Evolutionary conservation across 2,329 filamentous ascomycete genomes (phyloP).

Genomic region (Rhexocercosporidium sp.): DNA sequence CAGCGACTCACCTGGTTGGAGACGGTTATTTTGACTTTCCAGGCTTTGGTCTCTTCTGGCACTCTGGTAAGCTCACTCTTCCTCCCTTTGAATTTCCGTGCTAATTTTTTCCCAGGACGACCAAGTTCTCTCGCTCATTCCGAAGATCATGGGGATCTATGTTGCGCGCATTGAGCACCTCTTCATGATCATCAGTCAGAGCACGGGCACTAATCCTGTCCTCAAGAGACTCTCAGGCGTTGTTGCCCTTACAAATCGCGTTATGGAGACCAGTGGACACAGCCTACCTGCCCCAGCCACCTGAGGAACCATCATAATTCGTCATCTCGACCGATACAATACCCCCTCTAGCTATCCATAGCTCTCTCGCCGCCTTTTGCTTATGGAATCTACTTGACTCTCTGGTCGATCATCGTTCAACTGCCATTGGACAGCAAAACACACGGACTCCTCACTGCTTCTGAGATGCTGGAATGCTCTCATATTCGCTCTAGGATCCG

Average conservation of each 20-base stretch:
- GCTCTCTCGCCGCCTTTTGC: conserved; percentile 26
- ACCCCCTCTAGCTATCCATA: conserved; percentile 14
- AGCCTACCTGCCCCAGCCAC: conserved; percentile 13
- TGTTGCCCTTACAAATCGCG: conserved; percentile 42
- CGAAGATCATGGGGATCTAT: conserved; percentile 61
- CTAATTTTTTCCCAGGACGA: conserved; percentile 51
- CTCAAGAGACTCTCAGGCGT: conserved; percentile 55
- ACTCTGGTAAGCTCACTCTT: conserved; percentile 41
- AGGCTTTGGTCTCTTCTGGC: conserved; percentile 37
- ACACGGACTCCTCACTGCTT: conserved; percentile 22
- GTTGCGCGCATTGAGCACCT: conserved; percentile 58
- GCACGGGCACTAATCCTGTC: conserved; percentile 53
- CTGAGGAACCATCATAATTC: conserved; percentile 7
- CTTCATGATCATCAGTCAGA: conserved; percentile 55
- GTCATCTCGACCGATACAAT: conserved; percentile 7
- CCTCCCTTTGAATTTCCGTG: not conserved
- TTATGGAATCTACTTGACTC: conserved; percentile 32
- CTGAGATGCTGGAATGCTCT: conserved; percentile 43
- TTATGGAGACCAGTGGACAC: conserved; percentile 35
- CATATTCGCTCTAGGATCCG: conserved; percentile 23
- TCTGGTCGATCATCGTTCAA: conserved; percentile 29
- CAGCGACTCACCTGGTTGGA: conserved; percentile 67
- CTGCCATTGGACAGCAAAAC: conserved; percentile 29
- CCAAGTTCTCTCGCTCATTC: conserved; percentile 59
- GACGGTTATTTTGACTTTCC: conserved; percentile 60